phyloP scores from a whole-genome alignment of 768 basidiomycete species.

The Cantharellus cinnabarinus region DNA sequence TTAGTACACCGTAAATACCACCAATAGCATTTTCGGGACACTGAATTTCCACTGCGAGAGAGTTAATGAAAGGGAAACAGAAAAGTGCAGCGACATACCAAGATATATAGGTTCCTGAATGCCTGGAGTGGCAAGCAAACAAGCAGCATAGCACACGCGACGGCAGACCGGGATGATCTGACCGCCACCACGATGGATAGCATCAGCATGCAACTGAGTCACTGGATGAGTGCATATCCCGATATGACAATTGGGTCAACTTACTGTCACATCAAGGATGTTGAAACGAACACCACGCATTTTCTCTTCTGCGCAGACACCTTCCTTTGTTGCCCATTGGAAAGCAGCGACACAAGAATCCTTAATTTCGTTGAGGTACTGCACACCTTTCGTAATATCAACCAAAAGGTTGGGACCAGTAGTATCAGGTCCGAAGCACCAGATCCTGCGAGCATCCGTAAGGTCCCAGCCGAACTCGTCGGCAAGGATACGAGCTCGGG shows the following conservation, averaged over 20 bases:
- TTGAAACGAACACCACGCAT: conserved; percentile 98
- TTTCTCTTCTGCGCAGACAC: conserved; percentile 89
- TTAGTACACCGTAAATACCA: conserved; percentile 85
- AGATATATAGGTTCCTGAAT: conserved; percentile 96
- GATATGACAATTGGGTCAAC: not conserved
- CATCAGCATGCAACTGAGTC: conserved; percentile 78
- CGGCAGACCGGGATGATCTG: conserved; percentile 95
- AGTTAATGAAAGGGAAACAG: conserved; percentile 8
- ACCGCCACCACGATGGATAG: conserved; percentile 98
- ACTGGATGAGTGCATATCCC: not conserved
- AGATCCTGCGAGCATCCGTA: conserved; percentile 97
- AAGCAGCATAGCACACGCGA: conserved; percentile 90
- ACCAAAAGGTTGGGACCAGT: conserved; percentile 93
- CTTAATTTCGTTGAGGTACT: conserved; percentile 99
- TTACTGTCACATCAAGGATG: conserved; percentile 76
- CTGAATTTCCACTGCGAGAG: conserved; percentile 70
- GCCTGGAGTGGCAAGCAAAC: conserved; percentile 73
- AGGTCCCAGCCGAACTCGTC: conserved; percentile 98
- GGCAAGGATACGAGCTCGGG: conserved; percentile 83
- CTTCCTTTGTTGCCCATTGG: conserved; percentile 99
- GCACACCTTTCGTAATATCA: conserved; percentile 97
- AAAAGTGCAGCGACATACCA: conserved; percentile 24
- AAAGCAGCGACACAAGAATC: conserved; percentile 97
- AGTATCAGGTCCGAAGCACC: conserved; percentile 99
- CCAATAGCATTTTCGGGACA: conserved; percentile 95